A percentile compares a stretch with the other conserved stretches of the same genome.
Conservation (phyloP, 2,329 filamentous ascomycete species). For the Hypoxylon sp. region DNA sequence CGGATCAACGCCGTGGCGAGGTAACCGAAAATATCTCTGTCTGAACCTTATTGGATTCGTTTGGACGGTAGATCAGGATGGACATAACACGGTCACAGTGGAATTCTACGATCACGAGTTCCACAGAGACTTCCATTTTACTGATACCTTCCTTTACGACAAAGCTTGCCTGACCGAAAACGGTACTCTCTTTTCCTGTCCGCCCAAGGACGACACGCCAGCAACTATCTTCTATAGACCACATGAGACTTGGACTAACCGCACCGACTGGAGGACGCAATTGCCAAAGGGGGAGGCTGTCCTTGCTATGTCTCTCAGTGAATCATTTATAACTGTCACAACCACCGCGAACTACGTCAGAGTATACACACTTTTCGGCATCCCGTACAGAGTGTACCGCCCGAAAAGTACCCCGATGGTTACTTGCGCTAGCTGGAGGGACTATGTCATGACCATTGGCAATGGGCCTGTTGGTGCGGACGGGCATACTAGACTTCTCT, state of each 20-base stretch:
- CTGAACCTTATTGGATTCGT: constrained; percentile 94
- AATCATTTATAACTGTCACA: constrained; percentile 90
- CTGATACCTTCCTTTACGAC: constrained; percentile 95
- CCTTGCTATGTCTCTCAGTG: constrained; percentile 89
- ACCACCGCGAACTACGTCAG: constrained; percentile 91
- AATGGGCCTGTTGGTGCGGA: constrained; percentile 89
- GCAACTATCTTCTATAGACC: constrained; percentile 96
- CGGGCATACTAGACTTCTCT: constrained; percentile 83
- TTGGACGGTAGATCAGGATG: constrained; percentile 97
- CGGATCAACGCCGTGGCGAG: constrained; percentile 95
- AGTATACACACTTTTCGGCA: constrained; percentile 92
- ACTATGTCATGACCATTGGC: constrained; percentile 96
- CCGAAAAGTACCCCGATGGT: constrained; percentile 93
- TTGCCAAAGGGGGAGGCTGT: constrained; percentile 91
- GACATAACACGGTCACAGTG: constrained; percentile 92
- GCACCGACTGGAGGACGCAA: constrained; percentile 90
- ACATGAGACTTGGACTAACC: constrained; percentile 95
- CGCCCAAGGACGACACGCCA: constrained; percentile 74
- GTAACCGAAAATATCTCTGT: constrained; percentile 92
- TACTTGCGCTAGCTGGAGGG: constrained; percentile 92
- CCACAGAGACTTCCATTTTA: constrained; percentile 96
- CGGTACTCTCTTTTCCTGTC: constrained; percentile 88
- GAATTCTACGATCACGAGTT: constrained; percentile 97
- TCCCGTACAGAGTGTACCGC: constrained; percentile 89
- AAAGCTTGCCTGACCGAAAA: constrained; percentile 92